Conservation (phyloP, 2,329 filamentous ascomycete species). For the Fusarium albidum region DNA sequence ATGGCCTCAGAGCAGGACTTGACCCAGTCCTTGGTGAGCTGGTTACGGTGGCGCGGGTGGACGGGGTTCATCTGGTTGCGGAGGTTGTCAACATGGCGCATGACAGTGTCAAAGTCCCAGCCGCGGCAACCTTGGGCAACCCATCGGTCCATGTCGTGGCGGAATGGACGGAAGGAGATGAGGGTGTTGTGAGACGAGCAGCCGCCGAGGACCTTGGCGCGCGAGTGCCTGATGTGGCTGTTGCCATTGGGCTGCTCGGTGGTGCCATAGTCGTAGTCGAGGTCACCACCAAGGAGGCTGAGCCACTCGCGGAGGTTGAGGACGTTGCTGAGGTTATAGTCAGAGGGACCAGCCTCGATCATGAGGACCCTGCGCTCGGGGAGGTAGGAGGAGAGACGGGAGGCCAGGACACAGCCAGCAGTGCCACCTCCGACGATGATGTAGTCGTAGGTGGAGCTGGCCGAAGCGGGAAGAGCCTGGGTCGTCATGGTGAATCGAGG, state of each 20-base stretch:
- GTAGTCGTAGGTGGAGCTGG: conserved; percentile 79
- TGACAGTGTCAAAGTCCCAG: conserved; percentile 88
- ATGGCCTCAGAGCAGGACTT: conserved; percentile 80
- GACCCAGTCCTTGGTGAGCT: conserved; percentile 92
- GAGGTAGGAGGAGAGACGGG: conserved; percentile 81
- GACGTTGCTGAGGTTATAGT: conserved; percentile 87
- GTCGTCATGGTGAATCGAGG: conserved; percentile 66
- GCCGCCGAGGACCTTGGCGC: conserved; percentile 90
- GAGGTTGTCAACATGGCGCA: conserved; percentile 81
- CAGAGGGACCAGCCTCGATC: conserved; percentile 89
- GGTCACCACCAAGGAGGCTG: conserved; percentile 81
- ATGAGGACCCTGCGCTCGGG: conserved; percentile 82
- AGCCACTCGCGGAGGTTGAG: conserved; percentile 90
- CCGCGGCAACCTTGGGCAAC: conserved; percentile 81
- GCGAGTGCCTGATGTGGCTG: conserved; percentile 89
- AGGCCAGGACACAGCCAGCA: conserved; percentile 84
- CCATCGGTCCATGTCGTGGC: conserved; percentile 89
- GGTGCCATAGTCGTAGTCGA: conserved; percentile 92
- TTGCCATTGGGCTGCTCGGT: conserved; percentile 92
- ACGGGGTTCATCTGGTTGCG: conserved; percentile 92
- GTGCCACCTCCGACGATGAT: conserved; percentile 87
- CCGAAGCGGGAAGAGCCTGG: conserved; percentile 68
- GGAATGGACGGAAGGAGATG: conserved; percentile 90
- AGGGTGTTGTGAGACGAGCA: conserved; percentile 95
- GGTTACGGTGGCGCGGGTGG: conserved; percentile 84